phyloP scores from a whole-genome alignment of 805 yeast species.

The Saccharomyces mikatae region DNA sequence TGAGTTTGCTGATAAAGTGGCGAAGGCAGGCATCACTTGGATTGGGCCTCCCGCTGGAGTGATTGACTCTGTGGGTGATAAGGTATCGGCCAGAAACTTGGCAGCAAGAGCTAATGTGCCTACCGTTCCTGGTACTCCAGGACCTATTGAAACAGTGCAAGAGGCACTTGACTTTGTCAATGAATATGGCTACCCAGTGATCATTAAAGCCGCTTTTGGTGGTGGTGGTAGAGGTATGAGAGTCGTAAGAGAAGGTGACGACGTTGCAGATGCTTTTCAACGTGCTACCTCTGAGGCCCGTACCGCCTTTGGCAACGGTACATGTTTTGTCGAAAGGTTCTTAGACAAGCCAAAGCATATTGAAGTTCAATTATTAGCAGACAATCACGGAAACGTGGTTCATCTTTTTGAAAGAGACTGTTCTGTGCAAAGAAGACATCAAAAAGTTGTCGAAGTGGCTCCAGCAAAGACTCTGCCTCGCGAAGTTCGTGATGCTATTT shows the following conservation, averaged over 20 bases:
- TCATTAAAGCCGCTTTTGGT: constrained; percentile 96
- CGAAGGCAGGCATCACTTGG: constrained; percentile 85
- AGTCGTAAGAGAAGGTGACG: constrained; percentile 92
- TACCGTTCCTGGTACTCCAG: constrained; percentile 93
- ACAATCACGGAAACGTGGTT: constrained; percentile 83
- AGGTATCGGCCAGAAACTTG: constrained; percentile 81
- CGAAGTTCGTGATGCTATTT: constrained; percentile 77
- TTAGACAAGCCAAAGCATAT: constrained; percentile 91
- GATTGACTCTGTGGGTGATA: constrained; percentile 91
- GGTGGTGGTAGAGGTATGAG: constrained; percentile 99
- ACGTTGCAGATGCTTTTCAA: constrained; percentile 77
- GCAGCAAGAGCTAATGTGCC: constrained; percentile 79
- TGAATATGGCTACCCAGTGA: constrained; percentile 85
- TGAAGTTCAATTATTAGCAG: constrained; percentile 91
- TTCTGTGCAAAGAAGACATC: constrained; percentile 96
- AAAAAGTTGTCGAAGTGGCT: constrained; percentile 95
- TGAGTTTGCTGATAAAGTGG: constrained; percentile 85
- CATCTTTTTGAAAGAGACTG: constrained; percentile 95
- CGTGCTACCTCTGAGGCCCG: constrained; percentile 91
- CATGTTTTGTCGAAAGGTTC: constrained; percentile 92
- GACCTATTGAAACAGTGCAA: constrained; percentile 72
- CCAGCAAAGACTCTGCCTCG: constrained; percentile 85
- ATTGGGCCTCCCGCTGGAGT: constrained; percentile 82
- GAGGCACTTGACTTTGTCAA: constrained; percentile 74
- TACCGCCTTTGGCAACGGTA: constrained; percentile 94